Evolutionary conservation across 2,329 filamentous ascomycete species (phyloP), one percentile per base, ranked within the genome.

Genomic region (Aspergillus udagawae): DNA sequence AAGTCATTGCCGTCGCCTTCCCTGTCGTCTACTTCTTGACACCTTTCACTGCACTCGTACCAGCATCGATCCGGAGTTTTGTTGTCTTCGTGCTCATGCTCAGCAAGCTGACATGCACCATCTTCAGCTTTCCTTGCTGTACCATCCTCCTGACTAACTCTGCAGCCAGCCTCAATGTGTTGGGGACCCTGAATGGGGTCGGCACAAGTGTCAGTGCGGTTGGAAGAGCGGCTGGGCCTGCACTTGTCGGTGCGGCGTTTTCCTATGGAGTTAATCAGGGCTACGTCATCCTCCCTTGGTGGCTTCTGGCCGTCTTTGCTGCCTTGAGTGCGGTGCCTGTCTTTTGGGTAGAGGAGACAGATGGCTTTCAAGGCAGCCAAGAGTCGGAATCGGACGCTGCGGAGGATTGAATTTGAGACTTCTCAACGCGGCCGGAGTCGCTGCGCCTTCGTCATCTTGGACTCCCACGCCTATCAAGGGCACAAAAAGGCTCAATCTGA

Each of bases 121-220:
- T 95, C 62, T 88, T 97, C 67, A 89, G 89, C 0, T 97, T 97
- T 71, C 93, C 94, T 0, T 94, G 90, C 67, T 88, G 84, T 27
- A 96, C 91, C 5, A 97, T 97, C 65, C 80, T 97, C 50, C 82
- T 97, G 41, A 97, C 92, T 28, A 97, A 97, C 75, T 91, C 88
- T 9, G 91, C 91, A 4, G 76, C 81, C 1, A 92, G 88, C 54
- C 77, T 96, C 17, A 79, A 83, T 47, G 84, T 96, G 9, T 82
- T 97, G 4, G 92, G 92, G 1, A 97, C 92, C 0, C 77, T 97
- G 55, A 97, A 97, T 68, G 94, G 93, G 2, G 86, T 96, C 60
- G 92, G 91, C 0, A 96, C 92, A 0, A 89, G 88, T 55, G 85
- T 92, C 35, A 88, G 87, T 62, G 92, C 90, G 0, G 73, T 97